These are phyloP conservation scores for Emergomyces orientalis DNA, from an alignment of 2,329 filamentous ascomycete species.

Conservation along the genomic window DNA sequence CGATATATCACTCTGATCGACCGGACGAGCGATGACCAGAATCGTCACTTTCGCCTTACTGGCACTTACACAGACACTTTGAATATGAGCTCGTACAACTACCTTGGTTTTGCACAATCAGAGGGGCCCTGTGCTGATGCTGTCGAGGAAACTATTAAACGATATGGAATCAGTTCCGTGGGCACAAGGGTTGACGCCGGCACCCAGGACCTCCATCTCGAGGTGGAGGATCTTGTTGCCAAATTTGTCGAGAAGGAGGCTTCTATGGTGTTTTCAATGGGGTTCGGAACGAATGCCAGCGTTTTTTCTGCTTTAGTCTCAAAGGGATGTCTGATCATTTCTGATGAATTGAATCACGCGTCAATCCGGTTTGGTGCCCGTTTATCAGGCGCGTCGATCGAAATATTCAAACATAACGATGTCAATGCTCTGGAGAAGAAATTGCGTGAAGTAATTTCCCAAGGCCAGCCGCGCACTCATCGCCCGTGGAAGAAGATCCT, in stretches of 20 bases:
- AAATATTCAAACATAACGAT: slow-evolving; percentile 96
- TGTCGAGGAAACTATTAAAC: slow-evolving; percentile 74
- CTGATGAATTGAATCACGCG: slow-evolving; percentile 94
- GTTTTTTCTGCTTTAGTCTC: slow-evolving; percentile 85
- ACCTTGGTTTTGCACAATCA: slow-evolving; percentile 94
- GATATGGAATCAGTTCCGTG: slow-evolving; percentile 72
- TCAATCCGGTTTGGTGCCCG: slow-evolving; percentile 93
- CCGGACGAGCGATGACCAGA: slow-evolving; percentile 83
- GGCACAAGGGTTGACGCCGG: slow-evolving; percentile 77
- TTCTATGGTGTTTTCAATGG: slow-evolving; percentile 98
- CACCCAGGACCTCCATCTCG: slow-evolving; percentile 74
- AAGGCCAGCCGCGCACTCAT: slow-evolving; percentile 96
- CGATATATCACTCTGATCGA: slow-evolving; percentile 89
- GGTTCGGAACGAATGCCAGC: slow-evolving; percentile 89
- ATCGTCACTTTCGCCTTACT: slow-evolving; percentile 77
- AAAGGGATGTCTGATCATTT: slow-evolving; percentile 90
- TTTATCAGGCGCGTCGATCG: slow-evolving; percentile 87
- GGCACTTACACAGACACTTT: slow-evolving; percentile 89
- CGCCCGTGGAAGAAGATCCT: slow-evolving; percentile 99
- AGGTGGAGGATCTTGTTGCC: slow-evolving; percentile 84
- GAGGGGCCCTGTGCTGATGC: slow-evolving; percentile 93
- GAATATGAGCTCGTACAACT: slow-evolving; percentile 99
- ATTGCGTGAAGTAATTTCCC: slow-evolving; percentile 84
- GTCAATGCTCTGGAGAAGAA: slow-evolving; percentile 77
- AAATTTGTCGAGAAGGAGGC: slow-evolving; percentile 88